A percentile compares a stretch with the other conserved stretches of the same genome.
Conservation (phyloP, 352 stramenopile genomes). For the Globisporangium paroecandrum region DNA sequence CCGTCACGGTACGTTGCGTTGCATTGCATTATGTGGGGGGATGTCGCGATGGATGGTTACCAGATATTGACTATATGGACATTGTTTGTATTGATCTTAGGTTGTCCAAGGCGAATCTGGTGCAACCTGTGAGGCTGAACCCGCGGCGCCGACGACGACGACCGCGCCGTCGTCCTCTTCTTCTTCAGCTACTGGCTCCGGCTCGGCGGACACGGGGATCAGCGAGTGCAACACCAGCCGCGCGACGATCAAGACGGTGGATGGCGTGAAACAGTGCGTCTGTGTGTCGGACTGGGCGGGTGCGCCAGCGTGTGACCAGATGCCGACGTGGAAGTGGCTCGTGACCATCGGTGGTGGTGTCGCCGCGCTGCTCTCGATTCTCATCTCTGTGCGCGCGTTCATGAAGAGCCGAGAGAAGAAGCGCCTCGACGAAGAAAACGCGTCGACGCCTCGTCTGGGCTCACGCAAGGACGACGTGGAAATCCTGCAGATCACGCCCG, state of each 20-base stretch:
- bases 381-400: conserved; percentile 52
- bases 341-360: conserved; percentile 59
- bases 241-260: conserved; percentile 41
- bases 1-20: conserved; percentile 28
- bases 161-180: conserved; percentile 3
- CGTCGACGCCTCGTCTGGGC: conserved; percentile 11
- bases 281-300: conserved; percentile 66
- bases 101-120: conserved; percentile 11
- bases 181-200: conserved; percentile 14
- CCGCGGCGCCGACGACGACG: conserved; percentile 6
- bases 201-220: conserved; percentile 20
- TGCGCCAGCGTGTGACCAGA: conserved; percentile 46
- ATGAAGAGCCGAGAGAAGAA: conserved; percentile 38
- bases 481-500: conserved; percentile 22
- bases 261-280: conserved; percentile 43
- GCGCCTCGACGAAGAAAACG: conserved; percentile 12
- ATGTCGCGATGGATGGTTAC: not conserved
- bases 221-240: conserved; percentile 50
- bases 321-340: conserved; percentile 63
- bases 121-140: conserved; percentile 15
- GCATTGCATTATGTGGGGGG: not conserved
- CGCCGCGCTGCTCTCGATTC: conserved; percentile 53
- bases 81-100: not conserved
- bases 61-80: not conserved
- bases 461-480: conserved; percentile 23